phyloP scores from a whole-genome alignment of 2,329 filamentous ascomycete species.

The Lithohypha guttulata region DNA sequence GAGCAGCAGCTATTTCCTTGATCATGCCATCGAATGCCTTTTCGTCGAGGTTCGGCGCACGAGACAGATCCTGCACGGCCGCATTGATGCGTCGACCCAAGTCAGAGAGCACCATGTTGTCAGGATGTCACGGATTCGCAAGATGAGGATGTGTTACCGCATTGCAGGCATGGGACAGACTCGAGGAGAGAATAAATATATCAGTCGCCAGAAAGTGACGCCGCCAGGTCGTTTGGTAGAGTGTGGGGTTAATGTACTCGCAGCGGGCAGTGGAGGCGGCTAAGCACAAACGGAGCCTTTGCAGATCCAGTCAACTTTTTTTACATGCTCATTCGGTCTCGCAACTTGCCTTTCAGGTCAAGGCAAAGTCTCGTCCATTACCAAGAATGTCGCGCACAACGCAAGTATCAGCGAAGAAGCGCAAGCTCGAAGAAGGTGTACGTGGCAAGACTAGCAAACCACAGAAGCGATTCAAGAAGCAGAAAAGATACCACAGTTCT shows the following conservation, averaged over 20 bases:
- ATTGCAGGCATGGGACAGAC: background rate
- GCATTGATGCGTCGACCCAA: conserved; percentile 95
- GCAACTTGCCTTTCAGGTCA: background rate
- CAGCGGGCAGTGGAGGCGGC: no score
- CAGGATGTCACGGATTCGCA: background rate
- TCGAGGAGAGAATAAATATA: background rate
- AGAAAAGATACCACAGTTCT: conserved; percentile 54
- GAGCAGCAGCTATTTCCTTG: conserved; percentile 92
- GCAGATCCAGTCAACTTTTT: no score
- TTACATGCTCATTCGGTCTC: no score
- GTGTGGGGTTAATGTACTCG: no score
- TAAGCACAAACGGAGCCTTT: no score
- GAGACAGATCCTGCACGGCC: conserved; percentile 85
- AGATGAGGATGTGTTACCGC: conserved; percentile 2
- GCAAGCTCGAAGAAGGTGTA: conserved; percentile 50
- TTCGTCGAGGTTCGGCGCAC: conserved; percentile 88
- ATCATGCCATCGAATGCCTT: conserved; percentile 98
- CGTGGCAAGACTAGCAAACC: conserved; percentile 41
- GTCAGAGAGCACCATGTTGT: conserved; percentile 92
- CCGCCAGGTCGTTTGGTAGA: no score
- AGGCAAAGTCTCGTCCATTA: background rate
- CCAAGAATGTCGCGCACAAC: conserved; percentile 26
- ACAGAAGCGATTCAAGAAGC: conserved; percentile 52
- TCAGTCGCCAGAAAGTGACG: no score
- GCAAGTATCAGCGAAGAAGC: conserved; percentile 37